phyloP scores from a whole-genome alignment of 768 basidiomycete genomes.

The Cystobasidiopsis lactophilus region DNA sequence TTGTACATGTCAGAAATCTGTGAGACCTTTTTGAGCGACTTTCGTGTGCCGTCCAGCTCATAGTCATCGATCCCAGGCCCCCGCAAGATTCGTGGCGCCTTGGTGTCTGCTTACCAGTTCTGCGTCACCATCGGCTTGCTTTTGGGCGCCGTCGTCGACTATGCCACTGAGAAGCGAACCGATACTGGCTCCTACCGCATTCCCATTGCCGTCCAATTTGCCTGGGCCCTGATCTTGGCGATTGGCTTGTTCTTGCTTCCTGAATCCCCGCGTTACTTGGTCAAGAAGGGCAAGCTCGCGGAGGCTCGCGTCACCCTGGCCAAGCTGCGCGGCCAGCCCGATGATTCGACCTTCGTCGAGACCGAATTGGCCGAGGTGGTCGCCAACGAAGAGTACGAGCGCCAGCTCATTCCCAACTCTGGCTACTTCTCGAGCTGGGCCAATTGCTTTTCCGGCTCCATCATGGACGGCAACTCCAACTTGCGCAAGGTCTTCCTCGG shows the following conservation, averaged over 20 bases:
- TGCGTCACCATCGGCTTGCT: constrained; percentile 50
- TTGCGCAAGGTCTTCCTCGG: constrained; percentile 57
- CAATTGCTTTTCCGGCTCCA: constrained; percentile 31
- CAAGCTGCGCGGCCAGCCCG: constrained; percentile 35
- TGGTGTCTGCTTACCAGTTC: constrained; percentile 39
- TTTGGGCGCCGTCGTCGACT: constrained; percentile 42
- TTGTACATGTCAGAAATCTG: no score
- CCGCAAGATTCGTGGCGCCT: constrained; percentile 50
- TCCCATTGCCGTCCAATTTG: no score
- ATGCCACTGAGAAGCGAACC: constrained; percentile 37
- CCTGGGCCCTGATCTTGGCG: no score
- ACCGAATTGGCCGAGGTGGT: constrained; percentile 35
- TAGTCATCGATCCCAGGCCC: constrained; percentile 36
- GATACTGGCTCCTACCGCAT: constrained; percentile 23
- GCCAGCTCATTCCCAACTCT: constrained; percentile 30
- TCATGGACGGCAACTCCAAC: constrained; percentile 33
- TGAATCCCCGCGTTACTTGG: no score
- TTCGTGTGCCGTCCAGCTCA: constrained; percentile 22
- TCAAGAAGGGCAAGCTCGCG: no score
- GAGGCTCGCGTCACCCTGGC: constrained; percentile 34
- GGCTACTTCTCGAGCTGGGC: constrained; percentile 37
- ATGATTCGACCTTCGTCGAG: constrained; percentile 34
- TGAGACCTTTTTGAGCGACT: constrained; percentile 13
- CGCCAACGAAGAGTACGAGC: constrained; percentile 42
- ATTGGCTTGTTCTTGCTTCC: no score